Evolutionary conservation across 176 grass and related monocot genomes (phyloP), one percentile per base, ranked within the genome.

Genomic region (Cymbopogon citratus): DNA sequence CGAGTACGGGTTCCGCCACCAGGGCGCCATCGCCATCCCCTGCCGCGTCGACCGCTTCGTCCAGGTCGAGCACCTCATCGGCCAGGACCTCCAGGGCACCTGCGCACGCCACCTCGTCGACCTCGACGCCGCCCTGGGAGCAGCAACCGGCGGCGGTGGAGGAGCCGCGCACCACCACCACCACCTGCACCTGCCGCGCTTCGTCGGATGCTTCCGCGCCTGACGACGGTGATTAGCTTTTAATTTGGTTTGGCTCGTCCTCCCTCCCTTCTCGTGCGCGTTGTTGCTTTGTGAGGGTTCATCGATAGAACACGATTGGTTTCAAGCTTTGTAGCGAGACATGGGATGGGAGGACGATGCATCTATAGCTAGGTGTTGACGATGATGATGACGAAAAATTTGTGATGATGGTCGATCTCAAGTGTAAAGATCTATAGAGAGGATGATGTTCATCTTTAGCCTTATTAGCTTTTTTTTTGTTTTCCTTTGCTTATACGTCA

Each of bases 21-120:
- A 68, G 76, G 95, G 95, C 21, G 84, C 90, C 66, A 86, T 98
- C 76, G 85, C 85, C 80, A 98, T 98, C 71, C 95, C 95, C 27
- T 98, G 95, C 84, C 64, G 62, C 33, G 82, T 93, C 78, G 92
- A 95, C 74, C 86, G 85, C 40, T 98, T 98, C 85, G 87, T 83
- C 71, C 90, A 90, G 14, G 87, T 95, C 21, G 86, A 93, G 38
- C 49, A n/a, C 40, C 45, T 86, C 84, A 95, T 98, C 84, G 84
- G 75, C 71, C 90, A 39, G 10, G 92, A 97, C 43, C 71, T 88
- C 18, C 79, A 75, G 29, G 73, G 75, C 27, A 33, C 15, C 52
- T 66, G 76, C 34, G 75, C 28, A 5, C 66, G 78, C 2, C 73
- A 86, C 29, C 74, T 83, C 49, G 72, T 77, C 34, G 66, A 89